phyloP scores from a whole-genome alignment of 208 protist genomes.

The Leishmania tarentolae region DNA sequence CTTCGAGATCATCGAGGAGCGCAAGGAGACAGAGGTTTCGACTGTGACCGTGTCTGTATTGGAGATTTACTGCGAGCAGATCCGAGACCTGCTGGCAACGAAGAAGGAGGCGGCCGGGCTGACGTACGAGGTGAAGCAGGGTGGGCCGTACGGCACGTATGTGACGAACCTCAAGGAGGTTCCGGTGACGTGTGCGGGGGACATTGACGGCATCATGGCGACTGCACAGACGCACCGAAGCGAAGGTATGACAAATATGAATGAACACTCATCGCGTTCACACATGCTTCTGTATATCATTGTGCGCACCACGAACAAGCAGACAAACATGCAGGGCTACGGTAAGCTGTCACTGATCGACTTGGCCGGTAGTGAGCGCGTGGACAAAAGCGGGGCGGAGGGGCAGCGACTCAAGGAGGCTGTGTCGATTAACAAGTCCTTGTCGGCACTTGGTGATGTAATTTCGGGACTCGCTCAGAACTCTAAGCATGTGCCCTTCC shows the following conservation, averaged over 20 bases:
- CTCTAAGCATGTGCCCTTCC: slow-evolving; percentile 91
- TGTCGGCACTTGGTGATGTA: slow-evolving; percentile 90
- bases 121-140: slow-evolving; percentile 89
- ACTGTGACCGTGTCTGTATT: slow-evolving; percentile 85
- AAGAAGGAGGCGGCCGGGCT: slow-evolving; percentile 55
- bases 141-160: slow-evolving; percentile 88
- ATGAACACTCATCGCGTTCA: slow-evolving; percentile 93
- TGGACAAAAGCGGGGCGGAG: slow-evolving; percentile 88
- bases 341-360: slow-evolving; percentile 95
- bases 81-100: slow-evolving; percentile 82
- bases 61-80: slow-evolving; percentile 92
- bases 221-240: slow-evolving; percentile 69
- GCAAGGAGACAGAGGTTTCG: slow-evolving; percentile 84
- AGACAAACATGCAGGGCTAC: slow-evolving; percentile 88
- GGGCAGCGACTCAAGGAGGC: slow-evolving; percentile 91
- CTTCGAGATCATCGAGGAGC: slow-evolving; percentile 89
- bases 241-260: slow-evolving; percentile 93
- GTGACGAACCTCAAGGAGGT: slow-evolving; percentile 90
- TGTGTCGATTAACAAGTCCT: slow-evolving; percentile 92
- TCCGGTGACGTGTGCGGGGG: slow-evolving; percentile 57
- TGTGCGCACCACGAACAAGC: slow-evolving; percentile 86
- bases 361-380: slow-evolving; percentile 91
- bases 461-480: slow-evolving; percentile 85
- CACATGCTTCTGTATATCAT: slow-evolving; percentile 94
- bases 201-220: slow-evolving; percentile 87